Conservation (phyloP, 768 basidiomycete genomes). For the Suillus spraguei region DNA sequence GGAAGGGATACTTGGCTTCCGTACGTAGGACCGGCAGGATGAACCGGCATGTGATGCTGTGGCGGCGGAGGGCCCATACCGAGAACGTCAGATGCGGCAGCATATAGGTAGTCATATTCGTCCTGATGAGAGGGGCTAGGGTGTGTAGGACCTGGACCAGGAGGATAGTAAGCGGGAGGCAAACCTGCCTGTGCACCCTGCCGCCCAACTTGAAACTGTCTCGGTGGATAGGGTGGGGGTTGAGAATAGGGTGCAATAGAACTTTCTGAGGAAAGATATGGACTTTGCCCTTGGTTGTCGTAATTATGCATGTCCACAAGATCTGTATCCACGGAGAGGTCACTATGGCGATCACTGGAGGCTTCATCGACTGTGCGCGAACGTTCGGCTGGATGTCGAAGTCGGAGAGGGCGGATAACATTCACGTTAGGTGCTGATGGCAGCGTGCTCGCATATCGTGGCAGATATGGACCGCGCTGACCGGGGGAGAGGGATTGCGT, state of each 20-base stretch:
- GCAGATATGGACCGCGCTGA: conserved; percentile 34
- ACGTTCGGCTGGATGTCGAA: conserved; percentile 22
- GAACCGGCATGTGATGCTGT: conserved; percentile 20
- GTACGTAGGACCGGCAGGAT: conserved; percentile 27
- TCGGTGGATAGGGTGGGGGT: conserved; percentile 23
- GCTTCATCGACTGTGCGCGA: conserved; percentile 23
- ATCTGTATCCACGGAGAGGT: conserved; percentile 37
- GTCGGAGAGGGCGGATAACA: conserved; percentile 22
- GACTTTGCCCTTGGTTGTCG: conserved; percentile 38
- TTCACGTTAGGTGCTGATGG: conserved; percentile 31
- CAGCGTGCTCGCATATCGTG: conserved; percentile 45
- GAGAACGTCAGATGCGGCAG: conserved; percentile 79
- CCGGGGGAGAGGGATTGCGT: conserved; percentile 36
- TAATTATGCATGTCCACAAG: conserved; percentile 40
- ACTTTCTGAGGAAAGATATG: conserved; percentile 28
- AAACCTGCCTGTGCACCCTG: conserved; percentile 30
- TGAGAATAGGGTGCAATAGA: conserved; percentile 20
- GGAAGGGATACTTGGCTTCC: conserved; percentile 23
- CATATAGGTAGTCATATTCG: conserved; percentile 63
- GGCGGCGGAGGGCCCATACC: conserved; percentile 67
- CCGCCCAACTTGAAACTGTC: conserved; percentile 29
- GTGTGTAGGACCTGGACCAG: conserved; percentile 10
- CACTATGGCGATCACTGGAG: conserved; percentile 35
- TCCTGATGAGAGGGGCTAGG: conserved; percentile 32
- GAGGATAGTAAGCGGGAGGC: conserved; percentile 22